These are phyloP conservation scores for Diphasiastrum complanatum DNA, from an alignment of 83 land plant genomes.

Conservation along the genomic window DNA sequence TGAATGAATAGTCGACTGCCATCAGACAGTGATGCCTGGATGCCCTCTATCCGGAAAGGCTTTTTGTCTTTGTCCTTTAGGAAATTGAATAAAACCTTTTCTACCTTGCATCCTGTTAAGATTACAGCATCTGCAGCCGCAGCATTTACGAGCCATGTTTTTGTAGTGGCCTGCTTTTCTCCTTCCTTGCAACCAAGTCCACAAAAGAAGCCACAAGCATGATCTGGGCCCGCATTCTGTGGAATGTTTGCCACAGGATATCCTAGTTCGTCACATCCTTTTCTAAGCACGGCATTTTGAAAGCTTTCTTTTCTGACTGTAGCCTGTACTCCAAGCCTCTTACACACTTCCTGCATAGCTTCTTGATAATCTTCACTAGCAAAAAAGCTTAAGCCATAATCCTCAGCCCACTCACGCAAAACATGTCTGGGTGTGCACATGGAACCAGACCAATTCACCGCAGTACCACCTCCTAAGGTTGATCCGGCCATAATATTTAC, in stretches of 20 bases:
- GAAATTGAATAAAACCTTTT: conserved; percentile 18
- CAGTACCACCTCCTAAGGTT: conserved; percentile 86
- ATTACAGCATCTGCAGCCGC: conserved; percentile 52
- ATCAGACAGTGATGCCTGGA: not conserved
- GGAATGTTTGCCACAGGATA: conserved; percentile 44
- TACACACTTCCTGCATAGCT: conserved; percentile 67
- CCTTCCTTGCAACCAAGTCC: conserved; percentile 63
- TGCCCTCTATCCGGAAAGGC: conserved; percentile 36
- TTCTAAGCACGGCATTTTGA: conserved; percentile 48
- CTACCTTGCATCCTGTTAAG: conserved; percentile 45
- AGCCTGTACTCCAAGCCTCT: conserved; percentile 53
- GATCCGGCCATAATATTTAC: conserved; percentile 62
- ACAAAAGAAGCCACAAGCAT: conserved; percentile 81
- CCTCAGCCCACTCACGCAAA: conserved; percentile 61
- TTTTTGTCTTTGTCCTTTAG: conserved; percentile 16
- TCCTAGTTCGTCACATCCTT: conserved; percentile 54
- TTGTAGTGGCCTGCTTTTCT: conserved; percentile 45
- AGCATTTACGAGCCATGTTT: conserved; percentile 81
- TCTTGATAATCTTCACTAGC: conserved; percentile 35
- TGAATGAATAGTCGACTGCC: conserved; percentile 36
- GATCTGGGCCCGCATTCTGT: conserved; percentile 45
- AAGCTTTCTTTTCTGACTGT: conserved; percentile 41
- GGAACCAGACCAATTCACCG: conserved; percentile 85
- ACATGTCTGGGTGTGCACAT: conserved; percentile 66
- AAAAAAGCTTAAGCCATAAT: conserved; percentile 48